Evolutionary conservation across 805 yeast species (phyloP), one percentile per base, ranked within the genome.

Genomic region (Blastobotrys muscicola): DNA sequence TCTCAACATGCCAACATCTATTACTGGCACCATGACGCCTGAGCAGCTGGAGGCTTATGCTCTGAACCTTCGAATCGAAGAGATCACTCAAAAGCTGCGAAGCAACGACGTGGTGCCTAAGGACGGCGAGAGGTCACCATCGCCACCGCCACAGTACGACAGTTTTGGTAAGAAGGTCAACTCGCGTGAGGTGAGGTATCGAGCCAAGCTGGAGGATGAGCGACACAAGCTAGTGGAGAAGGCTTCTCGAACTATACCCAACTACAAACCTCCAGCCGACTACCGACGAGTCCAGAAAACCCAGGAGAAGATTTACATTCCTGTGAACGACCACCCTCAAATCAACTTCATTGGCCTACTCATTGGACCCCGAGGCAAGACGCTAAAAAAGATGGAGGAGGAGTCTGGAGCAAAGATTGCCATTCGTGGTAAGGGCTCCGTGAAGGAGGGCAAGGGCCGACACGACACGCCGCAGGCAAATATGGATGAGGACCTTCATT

Each of bases 341-440:
- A 81, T 92, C 53, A 92, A 92, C 64, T 90, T 90, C 58, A 84
- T 92, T 42, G 99, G 99, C 0, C 69, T 83, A 42, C 65, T 92
- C 14, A 63, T 92, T 40, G 99, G 99, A 0, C 98, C 99, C 29
- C 79, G 99, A 68, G 99, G 97, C 16, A 82, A 83, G 54, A 90
- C 96, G 0, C 65, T 90, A 53, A 76, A 84, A 47, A 76, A 77
- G 53, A 65, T 94, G 62, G 94, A 90, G 58, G 79, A 76, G 26
- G 79, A 82, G 40, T 81, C 94, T 33, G 95, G 95, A 1, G 96
- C 97, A 12, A 76, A 74, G 51, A 82, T 92, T 46, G 94, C 89
- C 2, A 84, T 92, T 40, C 71, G 99, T 52, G 99, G 99, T 23
- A 80, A 83, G 52, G 99, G 99, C 0, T 89, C 97, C 1, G 94